Conservation (phyloP, 106 monocot genomes). For the Dioscorea dumetorum region DNA sequence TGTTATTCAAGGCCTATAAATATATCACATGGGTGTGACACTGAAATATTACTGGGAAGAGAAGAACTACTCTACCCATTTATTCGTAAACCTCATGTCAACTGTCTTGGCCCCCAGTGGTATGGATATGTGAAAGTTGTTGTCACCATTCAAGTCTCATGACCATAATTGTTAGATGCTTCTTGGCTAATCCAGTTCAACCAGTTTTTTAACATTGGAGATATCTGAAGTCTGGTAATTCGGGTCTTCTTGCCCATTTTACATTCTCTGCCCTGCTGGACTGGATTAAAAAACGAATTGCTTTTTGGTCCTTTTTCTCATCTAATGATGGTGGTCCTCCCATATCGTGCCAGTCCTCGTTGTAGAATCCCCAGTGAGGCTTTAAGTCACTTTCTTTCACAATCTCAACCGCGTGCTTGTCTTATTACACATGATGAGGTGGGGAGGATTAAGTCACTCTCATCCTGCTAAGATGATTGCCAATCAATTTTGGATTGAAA, state of each 20-base stretch:
- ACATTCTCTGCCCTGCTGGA: background rate
- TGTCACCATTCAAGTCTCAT: too few species aligned
- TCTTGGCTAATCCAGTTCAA: background rate
- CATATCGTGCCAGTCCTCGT: background rate
- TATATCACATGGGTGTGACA: conserved; percentile 3
- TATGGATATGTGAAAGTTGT: too few species aligned
- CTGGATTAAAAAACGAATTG: background rate
- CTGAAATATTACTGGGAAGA: background rate
- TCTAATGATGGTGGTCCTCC: background rate
- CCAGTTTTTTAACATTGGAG: background rate
- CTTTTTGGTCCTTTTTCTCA: background rate
- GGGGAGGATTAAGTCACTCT: conserved; percentile 2
- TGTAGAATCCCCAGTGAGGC: background rate
- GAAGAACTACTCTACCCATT: too few species aligned
- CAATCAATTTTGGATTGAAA: background rate
- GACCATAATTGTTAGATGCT: too few species aligned
- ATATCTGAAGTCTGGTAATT: background rate
- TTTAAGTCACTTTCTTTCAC: background rate
- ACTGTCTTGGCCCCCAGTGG: too few species aligned
- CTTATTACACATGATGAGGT: conserved; percentile 2
- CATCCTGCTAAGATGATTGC: conserved; percentile 1
- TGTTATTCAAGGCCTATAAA: background rate
- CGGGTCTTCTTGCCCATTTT: background rate
- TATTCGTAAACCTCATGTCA: too few species aligned
- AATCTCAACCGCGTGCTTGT: background rate